Percentiles rank a stretch among this genome's conserved stretches.
These are phyloP conservation scores for Posidonia oceanica DNA, from an alignment of 116 monocot species.

Conservation along the genomic window DNA sequence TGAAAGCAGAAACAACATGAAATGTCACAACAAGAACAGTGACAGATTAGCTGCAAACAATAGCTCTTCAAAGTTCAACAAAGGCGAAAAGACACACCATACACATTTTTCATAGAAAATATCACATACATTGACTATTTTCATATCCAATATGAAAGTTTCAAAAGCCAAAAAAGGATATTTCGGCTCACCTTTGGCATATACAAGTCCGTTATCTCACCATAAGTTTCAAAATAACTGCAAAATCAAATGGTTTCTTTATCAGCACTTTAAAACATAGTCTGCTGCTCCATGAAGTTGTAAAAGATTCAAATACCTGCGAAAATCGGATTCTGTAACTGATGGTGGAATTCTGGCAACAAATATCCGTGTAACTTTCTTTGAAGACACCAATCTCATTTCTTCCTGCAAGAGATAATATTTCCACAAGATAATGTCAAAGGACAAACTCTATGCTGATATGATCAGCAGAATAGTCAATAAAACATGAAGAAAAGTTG, in stretches of 20 bases:
- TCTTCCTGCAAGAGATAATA: conserved; percentile 57
- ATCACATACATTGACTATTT: background rate
- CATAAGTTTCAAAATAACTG: conserved; percentile 93
- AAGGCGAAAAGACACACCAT: background rate
- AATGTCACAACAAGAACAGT: too few species aligned
- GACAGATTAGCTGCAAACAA: too few species aligned
- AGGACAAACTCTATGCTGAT: background rate
- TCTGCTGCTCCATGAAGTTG: background rate
- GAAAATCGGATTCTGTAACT: conserved; percentile 68
- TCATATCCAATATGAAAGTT: too few species aligned
- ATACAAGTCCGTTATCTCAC: conserved; percentile 90
- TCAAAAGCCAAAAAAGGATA: background rate
- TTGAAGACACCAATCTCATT: conserved; percentile 54
- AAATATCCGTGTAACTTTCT: conserved; percentile 90
- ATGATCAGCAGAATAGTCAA: background rate
- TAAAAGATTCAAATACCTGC: conserved; percentile 28
- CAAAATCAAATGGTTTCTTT: conserved; percentile 1
- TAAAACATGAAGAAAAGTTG: background rate
- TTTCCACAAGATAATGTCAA: background rate
- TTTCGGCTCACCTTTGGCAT: conserved; percentile 80
- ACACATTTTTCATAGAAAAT: background rate
- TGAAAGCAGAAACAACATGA: too few species aligned
- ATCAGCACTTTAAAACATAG: conserved; percentile 1
- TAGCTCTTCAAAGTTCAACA: background rate
- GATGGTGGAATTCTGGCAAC: conserved; percentile 80